A percentile compares a stretch with the other conserved stretches of the same genome.
These are phyloP conservation scores for Fistulifera solaris DNA, from an alignment of 108 stramenopile species.

Conservation along the genomic window DNA sequence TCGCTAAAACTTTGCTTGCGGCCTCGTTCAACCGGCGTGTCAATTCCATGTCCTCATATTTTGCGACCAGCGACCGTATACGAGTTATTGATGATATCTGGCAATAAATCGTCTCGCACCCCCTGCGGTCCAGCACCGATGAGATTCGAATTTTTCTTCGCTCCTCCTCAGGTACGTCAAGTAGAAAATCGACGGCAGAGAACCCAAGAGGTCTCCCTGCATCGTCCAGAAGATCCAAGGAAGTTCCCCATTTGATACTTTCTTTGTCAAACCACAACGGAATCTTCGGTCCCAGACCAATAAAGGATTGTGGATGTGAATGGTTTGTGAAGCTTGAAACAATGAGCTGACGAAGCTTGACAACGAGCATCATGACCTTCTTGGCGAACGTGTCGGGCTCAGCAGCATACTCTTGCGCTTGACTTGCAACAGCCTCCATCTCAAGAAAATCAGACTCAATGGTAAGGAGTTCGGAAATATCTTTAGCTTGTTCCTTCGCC, in stretches of 20 bases:
- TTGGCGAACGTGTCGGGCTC: constrained; percentile 42
- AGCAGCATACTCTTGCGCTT: constrained; percentile 18
- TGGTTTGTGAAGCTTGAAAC: constrained; percentile 5
- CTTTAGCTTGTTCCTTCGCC: constrained; percentile 4
- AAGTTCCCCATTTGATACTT: constrained; percentile 20
- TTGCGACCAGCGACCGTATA: constrained; percentile 48
- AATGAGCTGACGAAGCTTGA: constrained; percentile 14
- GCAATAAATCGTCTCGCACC: constrained; percentile 44
- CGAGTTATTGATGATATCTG: constrained; percentile 64
- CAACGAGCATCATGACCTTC: constrained; percentile 31
- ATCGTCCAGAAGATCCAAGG: constrained; percentile 42
- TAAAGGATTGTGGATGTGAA: constrained; percentile 27
- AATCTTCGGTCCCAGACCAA: constrained; percentile 60
- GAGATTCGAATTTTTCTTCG: constrained; percentile 19
- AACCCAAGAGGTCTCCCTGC: constrained; percentile 33
- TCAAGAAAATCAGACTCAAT: not conserved
- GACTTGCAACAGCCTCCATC: constrained; percentile 2
- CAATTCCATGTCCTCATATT: not conserved
- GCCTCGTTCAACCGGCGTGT: not conserved
- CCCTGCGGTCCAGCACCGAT: constrained; percentile 49
- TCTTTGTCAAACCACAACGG: constrained; percentile 56
- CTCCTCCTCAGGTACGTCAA: constrained; percentile 28
- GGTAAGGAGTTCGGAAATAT: not conserved
- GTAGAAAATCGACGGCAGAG: constrained; percentile 36
- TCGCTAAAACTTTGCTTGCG: not conserved